Base-by-base conservation (phyloP, 208 protist species). In the Strigomonas galati region DNA sequence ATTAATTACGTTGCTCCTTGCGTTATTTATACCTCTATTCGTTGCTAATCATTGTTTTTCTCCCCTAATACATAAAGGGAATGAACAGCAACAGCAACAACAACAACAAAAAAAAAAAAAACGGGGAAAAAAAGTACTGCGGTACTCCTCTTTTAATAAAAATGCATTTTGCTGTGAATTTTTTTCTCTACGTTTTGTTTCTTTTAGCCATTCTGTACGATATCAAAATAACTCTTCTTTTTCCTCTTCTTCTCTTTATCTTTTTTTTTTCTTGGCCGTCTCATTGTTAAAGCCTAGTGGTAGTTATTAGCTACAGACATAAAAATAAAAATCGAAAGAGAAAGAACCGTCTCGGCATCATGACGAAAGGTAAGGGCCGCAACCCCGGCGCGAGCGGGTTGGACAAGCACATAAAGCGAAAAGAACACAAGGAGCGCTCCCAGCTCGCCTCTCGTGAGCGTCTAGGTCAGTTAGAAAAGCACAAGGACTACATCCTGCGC, bases 381-480 rank as follows among this genome's bases (percentile, higher is more conserved):
- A 97, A 91, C 56, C 91, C 91, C 10, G 91, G 91, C 19, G 84
- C 79, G 32, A 82, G 89, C 30, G 84, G 82, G 48, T 67, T 97
- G 10, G 74, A 82, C 69, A 96, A 96, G 72, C 90, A 95, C 79
- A 78, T 97, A 65, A 90, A 91, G 72, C 88, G 89, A 52, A 93
- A 81, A 59, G 83, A 81, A 17, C 92, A 97, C 72, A 82, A 92
- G 58, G 94, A 98, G 64, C 84, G 94, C 23, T 89, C 87, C 31
- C 94, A 98, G 68, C 91, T 81, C 14, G 77, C 78, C 35, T 59
- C 74, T 15, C 89, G 94, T 19, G 72, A 83, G 61, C 82, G 93
- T 56, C 79, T 98, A 1, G 94, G 94, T 0, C 82, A 90, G 69
- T 81, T 98, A 0, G 94, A 98, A 67, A 98, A 98, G 76, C 87